These are phyloP conservation scores for Annulohypoxylon nitens DNA, from an alignment of 495 filamentous ascomycete species.

Conservation along the genomic window DNA sequence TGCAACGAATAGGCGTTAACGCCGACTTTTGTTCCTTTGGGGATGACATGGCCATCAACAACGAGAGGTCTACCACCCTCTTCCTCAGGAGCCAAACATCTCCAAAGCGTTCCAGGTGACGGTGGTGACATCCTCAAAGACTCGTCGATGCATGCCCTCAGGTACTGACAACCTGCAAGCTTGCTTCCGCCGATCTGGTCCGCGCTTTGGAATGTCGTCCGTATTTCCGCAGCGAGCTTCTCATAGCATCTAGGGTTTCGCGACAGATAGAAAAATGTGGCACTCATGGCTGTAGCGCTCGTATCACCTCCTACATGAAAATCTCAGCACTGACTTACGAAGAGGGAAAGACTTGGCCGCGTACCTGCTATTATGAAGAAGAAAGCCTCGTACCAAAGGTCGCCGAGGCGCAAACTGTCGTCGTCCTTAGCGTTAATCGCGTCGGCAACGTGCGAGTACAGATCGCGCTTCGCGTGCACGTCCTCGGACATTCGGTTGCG, in stretches of 20 bases:
- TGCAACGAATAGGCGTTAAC: constrained; percentile 57
- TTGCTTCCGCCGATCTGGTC: constrained; percentile 58
- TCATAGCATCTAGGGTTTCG: constrained; percentile 59
- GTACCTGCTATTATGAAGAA: constrained; percentile 38
- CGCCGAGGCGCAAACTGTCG: constrained; percentile 13
- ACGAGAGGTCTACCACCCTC: constrained; percentile 19
- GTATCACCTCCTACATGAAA: constrained; percentile 60
- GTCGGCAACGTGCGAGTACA: constrained; percentile 56
- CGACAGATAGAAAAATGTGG: constrained; percentile 68
- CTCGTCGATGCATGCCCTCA: constrained; percentile 69
- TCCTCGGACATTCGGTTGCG: constrained; percentile 25
- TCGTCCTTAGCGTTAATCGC: constrained; percentile 51
- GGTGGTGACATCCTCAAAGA: constrained; percentile 69
- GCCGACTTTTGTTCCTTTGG: constrained; percentile 53
- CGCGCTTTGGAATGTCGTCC: constrained; percentile 53
- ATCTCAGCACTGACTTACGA: neutral
- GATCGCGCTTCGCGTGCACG: constrained; percentile 34
- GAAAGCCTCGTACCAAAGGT: constrained; percentile 34
- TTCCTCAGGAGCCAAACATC: constrained; percentile 19
- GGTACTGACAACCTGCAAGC: constrained; percentile 63
- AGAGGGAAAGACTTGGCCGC: neutral
- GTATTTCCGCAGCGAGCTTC: constrained; percentile 58
- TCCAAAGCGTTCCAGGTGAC: constrained; percentile 59
- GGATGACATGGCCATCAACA: constrained; percentile 51
- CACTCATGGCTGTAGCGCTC: constrained; percentile 61